Percentiles rank a stretch among this genome's conserved stretches.
Evolutionary conservation across 768 basidiomycete species (phyloP).

Genomic region (Auricularia sp.): DNA sequence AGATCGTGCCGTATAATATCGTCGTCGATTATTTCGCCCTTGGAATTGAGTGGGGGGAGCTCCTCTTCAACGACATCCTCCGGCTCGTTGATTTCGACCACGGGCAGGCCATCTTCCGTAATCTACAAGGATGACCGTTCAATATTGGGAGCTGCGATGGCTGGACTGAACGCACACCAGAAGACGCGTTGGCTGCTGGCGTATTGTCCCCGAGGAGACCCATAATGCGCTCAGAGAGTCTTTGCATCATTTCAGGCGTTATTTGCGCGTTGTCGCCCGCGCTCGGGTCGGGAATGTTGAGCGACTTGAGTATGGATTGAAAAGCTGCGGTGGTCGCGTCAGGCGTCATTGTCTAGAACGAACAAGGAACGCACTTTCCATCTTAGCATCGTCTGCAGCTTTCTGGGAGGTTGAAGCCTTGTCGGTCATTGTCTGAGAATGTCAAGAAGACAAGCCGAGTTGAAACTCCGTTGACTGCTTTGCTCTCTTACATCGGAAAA

Average conservation of each 20-base stretch:
- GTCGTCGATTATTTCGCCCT: not conserved
- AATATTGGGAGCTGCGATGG: not conserved
- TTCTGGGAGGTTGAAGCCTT: not conserved
- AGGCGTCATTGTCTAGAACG: not conserved
- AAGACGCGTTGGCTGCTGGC: no score
- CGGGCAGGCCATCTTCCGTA: conserved; percentile 14
- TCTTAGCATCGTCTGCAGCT: not conserved
- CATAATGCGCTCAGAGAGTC: conserved; percentile 2
- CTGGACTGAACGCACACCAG: not conserved
- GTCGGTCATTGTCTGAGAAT: not conserved
- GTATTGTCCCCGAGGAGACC: not conserved
- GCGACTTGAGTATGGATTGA: conserved; percentile 3
- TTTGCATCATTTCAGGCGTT: conserved; percentile 3
- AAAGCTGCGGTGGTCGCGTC: not conserved
- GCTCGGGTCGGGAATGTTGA: conserved; percentile 1
- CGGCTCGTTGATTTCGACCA: conserved; percentile 9
- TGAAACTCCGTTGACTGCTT: not conserved
- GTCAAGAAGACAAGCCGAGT: not conserved
- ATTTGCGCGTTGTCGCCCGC: not conserved
- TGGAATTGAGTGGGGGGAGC: conserved; percentile 7
- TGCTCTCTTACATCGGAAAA: not conserved
- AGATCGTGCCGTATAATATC: not conserved
- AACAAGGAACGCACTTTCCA: not conserved
- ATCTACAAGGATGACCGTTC: not conserved
- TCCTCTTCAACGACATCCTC: conserved; percentile 12